These are phyloP conservation scores for Penicillium roqueforti DNA, from an alignment of 495 filamentous ascomycete species.

Conservation along the genomic window DNA sequence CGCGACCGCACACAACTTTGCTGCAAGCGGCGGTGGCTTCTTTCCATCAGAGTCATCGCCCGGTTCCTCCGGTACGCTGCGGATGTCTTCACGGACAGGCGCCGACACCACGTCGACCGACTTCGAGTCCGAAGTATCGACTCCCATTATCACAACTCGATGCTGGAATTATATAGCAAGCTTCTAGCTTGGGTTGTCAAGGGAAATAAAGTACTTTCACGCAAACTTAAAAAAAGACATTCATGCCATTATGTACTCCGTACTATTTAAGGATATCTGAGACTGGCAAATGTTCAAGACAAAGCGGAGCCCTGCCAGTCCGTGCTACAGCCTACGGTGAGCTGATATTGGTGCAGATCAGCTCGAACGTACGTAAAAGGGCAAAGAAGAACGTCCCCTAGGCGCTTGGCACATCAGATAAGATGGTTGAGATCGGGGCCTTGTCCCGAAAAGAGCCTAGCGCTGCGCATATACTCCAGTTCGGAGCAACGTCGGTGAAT, in stretches of 20 bases:
- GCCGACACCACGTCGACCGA: constrained; percentile 12
- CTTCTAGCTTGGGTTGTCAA: neutral
- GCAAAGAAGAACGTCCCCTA: neutral
- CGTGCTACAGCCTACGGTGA: neutral
- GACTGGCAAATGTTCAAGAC: neutral
- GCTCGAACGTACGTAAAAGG: neutral
- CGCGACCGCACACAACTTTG: constrained; percentile 33
- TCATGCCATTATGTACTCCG: too few species aligned
- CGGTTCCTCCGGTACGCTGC: neutral
- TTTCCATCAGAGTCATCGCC: constrained; percentile 16
- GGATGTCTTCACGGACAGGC: neutral
- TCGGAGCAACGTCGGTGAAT: constrained; percentile 2
- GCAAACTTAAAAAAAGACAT: neutral
- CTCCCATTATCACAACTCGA: constrained; percentile 7
- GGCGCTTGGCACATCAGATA: constrained; percentile 4
- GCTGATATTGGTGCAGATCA: neutral
- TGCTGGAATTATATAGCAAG: neutral
- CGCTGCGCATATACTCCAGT: neutral
- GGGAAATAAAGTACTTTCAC: neutral
- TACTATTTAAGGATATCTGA: constrained; percentile 1
- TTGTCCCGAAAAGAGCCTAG: neutral
- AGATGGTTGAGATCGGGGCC: neutral
- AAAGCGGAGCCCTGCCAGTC: neutral
- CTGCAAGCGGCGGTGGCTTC: constrained; percentile 29
- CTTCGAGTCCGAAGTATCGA: constrained; percentile 9